These are phyloP conservation scores for Zygoascus ofunaensis DNA, from an alignment of 805 yeast species.

Conservation along the genomic window DNA sequence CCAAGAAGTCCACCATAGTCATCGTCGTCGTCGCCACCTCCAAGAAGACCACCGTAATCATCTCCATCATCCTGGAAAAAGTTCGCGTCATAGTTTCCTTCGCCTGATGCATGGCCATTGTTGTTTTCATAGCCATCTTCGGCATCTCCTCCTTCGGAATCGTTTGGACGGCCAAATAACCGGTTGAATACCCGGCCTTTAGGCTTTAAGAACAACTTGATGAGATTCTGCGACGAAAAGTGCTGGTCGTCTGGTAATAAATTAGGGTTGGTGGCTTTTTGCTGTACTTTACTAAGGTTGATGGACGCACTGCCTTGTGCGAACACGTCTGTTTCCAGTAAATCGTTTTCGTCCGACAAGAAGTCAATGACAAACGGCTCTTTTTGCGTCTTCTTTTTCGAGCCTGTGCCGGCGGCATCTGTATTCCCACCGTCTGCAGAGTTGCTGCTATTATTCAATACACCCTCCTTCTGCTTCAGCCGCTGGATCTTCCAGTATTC, in stretches of 20 bases:
- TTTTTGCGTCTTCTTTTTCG: constrained; percentile 19
- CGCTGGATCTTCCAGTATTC: constrained; percentile 83
- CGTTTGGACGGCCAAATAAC: neutral
- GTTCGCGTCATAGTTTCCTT: constrained; percentile 23
- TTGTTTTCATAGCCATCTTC: constrained; percentile 58
- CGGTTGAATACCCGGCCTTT: constrained; percentile 13
- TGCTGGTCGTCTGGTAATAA: constrained; percentile 65
- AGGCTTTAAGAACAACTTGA: constrained; percentile 64
- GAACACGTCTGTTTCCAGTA: constrained; percentile 36
- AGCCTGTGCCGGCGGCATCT: neutral
- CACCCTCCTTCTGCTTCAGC: constrained; percentile 30
- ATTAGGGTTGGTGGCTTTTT: constrained; percentile 36
- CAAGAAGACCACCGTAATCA: constrained; percentile 26
- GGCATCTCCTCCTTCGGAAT: constrained; percentile 16
- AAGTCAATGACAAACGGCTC: constrained; percentile 38
- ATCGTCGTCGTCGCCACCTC: constrained; percentile 24
- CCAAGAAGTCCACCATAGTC: constrained; percentile 10
- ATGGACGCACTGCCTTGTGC: constrained; percentile 31
- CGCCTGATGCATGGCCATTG: constrained; percentile 24
- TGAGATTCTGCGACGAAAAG: constrained; percentile 59
- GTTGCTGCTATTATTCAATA: neutral
- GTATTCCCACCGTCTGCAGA: neutral
- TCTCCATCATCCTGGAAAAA: constrained; percentile 30
- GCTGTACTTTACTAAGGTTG: constrained; percentile 35
- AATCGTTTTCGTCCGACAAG: constrained; percentile 28